phyloP scores from a whole-genome alignment of 2,329 filamentous ascomycete species.

The Neofusicoccum parvum region DNA sequence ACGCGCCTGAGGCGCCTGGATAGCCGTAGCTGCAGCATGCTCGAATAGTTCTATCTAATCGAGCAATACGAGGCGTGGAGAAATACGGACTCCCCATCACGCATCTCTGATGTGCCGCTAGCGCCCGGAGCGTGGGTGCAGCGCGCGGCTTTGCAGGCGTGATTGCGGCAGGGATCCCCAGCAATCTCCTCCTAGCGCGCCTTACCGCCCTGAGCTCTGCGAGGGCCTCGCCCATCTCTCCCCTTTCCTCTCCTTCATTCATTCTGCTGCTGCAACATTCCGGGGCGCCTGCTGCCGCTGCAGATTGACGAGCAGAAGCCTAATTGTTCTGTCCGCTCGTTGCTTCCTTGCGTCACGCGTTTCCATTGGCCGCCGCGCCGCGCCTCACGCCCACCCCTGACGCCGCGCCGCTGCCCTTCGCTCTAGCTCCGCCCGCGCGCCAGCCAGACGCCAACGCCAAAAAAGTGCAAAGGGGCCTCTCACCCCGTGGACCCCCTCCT shows the following conservation, averaged over 20 bases:
- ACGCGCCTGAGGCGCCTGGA: not conserved
- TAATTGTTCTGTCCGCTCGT: not conserved
- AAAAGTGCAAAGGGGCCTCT: conserved; percentile 15
- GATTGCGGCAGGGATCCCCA: conserved; percentile 10
- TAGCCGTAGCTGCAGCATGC: not conserved
- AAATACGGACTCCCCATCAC: conserved; percentile 12
- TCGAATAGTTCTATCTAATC: conserved; percentile 10
- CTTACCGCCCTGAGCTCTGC: not conserved
- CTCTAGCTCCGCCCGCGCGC: conserved; percentile 6
- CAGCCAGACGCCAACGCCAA: conserved; percentile 11
- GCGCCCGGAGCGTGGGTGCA: conserved; percentile 12
- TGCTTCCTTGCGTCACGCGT: not conserved
- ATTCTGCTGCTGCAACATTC: not conserved
- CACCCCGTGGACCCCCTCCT: conserved; percentile 2
- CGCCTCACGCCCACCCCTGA: conserved; percentile 2
- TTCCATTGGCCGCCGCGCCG: conserved; percentile 5
- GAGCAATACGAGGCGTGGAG: conserved; percentile 15
- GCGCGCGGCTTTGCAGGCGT: conserved; percentile 2
- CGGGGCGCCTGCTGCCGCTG: not conserved
- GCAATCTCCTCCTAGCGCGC: conserved; percentile 14
- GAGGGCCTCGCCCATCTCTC: not conserved
- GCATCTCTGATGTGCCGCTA: conserved; percentile 16
- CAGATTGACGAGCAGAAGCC: conserved; percentile 3
- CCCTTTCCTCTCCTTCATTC: conserved; percentile 13
- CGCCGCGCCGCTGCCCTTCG: conserved; percentile 14